Conservation (phyloP, 345 rosid genomes). For the Populus deltoides region DNA sequence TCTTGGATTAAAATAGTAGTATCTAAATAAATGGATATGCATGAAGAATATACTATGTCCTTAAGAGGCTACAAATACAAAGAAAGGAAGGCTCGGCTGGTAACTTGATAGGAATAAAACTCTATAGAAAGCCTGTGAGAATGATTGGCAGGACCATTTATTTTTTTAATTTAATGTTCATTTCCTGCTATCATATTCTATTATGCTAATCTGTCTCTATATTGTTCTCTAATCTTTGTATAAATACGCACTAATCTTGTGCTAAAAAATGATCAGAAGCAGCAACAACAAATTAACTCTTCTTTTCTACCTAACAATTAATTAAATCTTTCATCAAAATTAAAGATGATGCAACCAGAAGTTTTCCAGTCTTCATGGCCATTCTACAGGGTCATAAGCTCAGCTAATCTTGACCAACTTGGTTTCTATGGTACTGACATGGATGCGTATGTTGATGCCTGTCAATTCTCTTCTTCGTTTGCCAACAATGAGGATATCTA, state of each 20-base stretch:
- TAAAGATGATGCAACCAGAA: conserved; percentile 33
- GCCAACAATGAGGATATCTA: no score
- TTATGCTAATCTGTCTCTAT: neutral
- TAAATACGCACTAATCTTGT: conserved; percentile 5
- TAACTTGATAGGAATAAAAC: conserved; percentile 19
- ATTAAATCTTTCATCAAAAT: neutral
- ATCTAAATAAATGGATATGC: neutral
- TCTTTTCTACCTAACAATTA: neutral
- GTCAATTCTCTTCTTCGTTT: neutral
- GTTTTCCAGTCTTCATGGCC: conserved; percentile 33
- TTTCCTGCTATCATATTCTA: neutral
- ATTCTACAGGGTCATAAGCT: conserved; percentile 13
- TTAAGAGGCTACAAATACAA: conserved; percentile 13
- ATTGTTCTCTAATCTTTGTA: neutral
- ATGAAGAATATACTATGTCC: conserved; percentile 19
- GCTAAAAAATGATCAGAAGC: conserved; percentile 1
- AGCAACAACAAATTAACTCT: no score
- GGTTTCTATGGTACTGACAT: neutral
- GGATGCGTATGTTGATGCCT: conserved; percentile 1
- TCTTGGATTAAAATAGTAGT: neutral
- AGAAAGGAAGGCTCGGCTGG: conserved; percentile 19
- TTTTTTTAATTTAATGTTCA: neutral
- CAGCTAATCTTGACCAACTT: conserved; percentile 16
- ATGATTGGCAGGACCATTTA: conserved; percentile 13
- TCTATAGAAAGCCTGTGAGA: conserved; percentile 16